These are phyloP conservation scores for Lavandula angustifolia DNA, from an alignment of 257 asterid species.

Conservation along the genomic window DNA sequence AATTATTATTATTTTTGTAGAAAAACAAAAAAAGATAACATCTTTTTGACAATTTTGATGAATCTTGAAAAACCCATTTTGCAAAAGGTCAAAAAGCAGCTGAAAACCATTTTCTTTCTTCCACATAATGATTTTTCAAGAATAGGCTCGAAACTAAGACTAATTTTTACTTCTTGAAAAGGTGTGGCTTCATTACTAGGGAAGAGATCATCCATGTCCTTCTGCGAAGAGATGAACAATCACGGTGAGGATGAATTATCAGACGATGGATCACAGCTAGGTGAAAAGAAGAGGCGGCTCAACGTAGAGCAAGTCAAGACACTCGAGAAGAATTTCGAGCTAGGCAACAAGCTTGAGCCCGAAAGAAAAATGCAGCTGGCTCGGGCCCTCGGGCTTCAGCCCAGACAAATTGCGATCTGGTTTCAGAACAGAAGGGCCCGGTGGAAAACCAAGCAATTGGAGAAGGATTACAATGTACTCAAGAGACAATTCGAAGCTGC, in stretches of 20 bases:
- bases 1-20: too few relatives aligned
- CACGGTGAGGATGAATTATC: conserved; percentile 51
- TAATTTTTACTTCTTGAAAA: too few relatives aligned
- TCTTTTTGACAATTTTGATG: conserved; percentile 32
- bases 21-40: neutral
- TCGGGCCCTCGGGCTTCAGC: conserved; percentile 66
- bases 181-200: conserved; percentile 43
- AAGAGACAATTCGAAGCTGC: conserved; percentile 55
- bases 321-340: conserved; percentile 53
- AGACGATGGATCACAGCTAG: conserved; percentile 55
- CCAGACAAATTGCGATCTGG: conserved; percentile 66
- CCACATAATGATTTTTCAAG: too few relatives aligned
- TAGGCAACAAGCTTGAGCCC: conserved; percentile 62
- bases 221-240: conserved; percentile 38
- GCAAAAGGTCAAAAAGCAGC: conserved; percentile 13
- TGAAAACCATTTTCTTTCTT: neutral
- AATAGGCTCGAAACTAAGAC: too few relatives aligned
- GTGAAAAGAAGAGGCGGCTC: conserved; percentile 64
- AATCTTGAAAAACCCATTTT: conserved; percentile 33
- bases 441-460: conserved; percentile 66
- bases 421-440: conserved; percentile 65
- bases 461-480: conserved; percentile 55
- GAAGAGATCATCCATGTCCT: conserved; percentile 49
- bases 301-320: conserved; percentile 59
- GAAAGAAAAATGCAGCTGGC: conserved; percentile 66